Evolutionary conservation across 257 asterid species (phyloP).

Genomic region (Primulina huaijiensis): DNA sequence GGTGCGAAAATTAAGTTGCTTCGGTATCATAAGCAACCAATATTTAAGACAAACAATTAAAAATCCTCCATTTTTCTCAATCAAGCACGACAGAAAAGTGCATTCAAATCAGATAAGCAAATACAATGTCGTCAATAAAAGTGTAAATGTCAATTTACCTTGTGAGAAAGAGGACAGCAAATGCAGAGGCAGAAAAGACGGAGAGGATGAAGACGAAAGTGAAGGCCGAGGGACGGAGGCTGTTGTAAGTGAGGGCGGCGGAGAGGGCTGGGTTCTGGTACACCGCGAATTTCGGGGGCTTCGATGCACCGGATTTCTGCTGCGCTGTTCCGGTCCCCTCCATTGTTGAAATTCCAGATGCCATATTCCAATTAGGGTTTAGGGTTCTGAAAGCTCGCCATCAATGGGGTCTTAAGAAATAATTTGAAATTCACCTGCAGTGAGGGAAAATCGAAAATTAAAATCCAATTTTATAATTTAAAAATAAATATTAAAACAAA

Average conservation of each 20-base stretch:
- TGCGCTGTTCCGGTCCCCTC: slow-evolving; percentile 41
- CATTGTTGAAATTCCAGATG: slow-evolving; percentile 24
- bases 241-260: slow-evolving; percentile 75
- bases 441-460: too few relatives aligned
- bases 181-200: slow-evolving; percentile 44
- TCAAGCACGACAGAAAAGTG: too few relatives aligned
- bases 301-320: slow-evolving; percentile 32
- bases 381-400: slow-evolving; percentile 6
- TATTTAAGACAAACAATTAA: too few relatives aligned
- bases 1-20: too few relatives aligned
- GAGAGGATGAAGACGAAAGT: slow-evolving; percentile 52
- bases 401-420: too few relatives aligned
- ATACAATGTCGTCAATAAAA: too few relatives aligned
- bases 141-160: slow-evolving; percentile 27
- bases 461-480: too few relatives aligned
- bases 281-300: slow-evolving; percentile 64
- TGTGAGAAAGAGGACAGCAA: slow-evolving; percentile 40
- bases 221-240: slow-evolving; percentile 63
- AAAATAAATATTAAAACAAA: too few relatives aligned
- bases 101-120: too few relatives aligned
- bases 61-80: too few relatives aligned
- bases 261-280: slow-evolving; percentile 82
- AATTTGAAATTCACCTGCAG: too few relatives aligned
- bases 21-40: too few relatives aligned
- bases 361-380: slow-evolving; percentile 26